Percentiles rank a stretch among this genome's conserved stretches.
Evolutionary conservation across 1,284 basidiomycete genomes (phyloP).

Genomic region (Ustilago crameri): DNA sequence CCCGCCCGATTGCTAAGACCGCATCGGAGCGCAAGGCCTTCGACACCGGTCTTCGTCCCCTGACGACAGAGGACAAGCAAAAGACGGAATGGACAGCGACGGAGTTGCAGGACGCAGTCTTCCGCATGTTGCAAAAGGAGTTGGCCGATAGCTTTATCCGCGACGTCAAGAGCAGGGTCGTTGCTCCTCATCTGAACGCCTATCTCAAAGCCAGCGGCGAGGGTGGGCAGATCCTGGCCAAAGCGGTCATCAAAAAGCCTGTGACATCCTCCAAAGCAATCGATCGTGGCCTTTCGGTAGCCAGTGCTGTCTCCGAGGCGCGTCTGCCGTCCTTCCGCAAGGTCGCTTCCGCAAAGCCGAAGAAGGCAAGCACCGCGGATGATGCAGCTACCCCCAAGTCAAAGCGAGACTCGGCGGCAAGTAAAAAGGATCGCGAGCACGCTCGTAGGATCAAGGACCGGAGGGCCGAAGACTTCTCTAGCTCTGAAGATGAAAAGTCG

Average conservation of each 20-base stretch:
- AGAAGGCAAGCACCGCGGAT: slow-evolving; percentile 6
- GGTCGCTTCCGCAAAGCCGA: slow-evolving; percentile 7
- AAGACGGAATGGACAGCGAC: slow-evolving; percentile 73
- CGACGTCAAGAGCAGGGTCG: slow-evolving; percentile 77
- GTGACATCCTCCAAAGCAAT: background rate
- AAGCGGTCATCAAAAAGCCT: slow-evolving; percentile 22
- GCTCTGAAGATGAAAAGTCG: slow-evolving; percentile 20
- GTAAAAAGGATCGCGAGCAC: slow-evolving; percentile 5
- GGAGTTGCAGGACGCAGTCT: slow-evolving; percentile 76
- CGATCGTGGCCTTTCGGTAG: slow-evolving; percentile 3
- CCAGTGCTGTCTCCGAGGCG: slow-evolving; percentile 8
- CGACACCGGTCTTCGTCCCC: slow-evolving; percentile 34
- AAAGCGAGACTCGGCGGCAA: slow-evolving; percentile 3
- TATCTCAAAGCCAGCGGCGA: slow-evolving; percentile 72
- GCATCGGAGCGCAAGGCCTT: slow-evolving; percentile 6
- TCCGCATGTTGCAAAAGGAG: slow-evolving; percentile 75
- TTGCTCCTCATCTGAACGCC: slow-evolving; percentile 74
- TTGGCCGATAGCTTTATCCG: slow-evolving; percentile 75
- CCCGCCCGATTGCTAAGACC: background rate
- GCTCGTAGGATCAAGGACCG: slow-evolving; percentile 12
- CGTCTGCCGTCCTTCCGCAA: slow-evolving; percentile 55
- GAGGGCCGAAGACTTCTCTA: slow-evolving; percentile 1
- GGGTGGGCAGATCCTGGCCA: slow-evolving; percentile 47
- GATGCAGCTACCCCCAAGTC: slow-evolving; percentile 6
- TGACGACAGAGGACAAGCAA: slow-evolving; percentile 27